Conservation (phyloP, 1,284 basidiomycete genomes). For the Sanghuangporus baumii region DNA sequence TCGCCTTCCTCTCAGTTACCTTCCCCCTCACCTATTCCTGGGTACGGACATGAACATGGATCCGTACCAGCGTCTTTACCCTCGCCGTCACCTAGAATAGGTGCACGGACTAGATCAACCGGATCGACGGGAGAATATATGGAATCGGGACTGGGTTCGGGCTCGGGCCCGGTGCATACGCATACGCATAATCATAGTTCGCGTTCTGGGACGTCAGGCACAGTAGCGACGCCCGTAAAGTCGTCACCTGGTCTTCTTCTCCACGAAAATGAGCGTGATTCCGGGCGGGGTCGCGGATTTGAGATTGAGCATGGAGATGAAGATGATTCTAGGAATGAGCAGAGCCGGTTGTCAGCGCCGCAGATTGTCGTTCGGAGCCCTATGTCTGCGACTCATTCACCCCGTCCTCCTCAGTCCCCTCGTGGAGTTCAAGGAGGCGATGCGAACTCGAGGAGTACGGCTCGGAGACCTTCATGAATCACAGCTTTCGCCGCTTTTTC, state of each 20-base stretch:
- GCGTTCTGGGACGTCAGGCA: background rate
- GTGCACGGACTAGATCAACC: background rate
- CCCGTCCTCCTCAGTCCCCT: too few species aligned
- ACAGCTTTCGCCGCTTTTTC: too few species aligned
- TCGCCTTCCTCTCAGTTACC: background rate
- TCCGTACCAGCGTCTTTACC: background rate
- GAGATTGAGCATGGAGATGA: background rate
- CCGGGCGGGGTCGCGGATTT: background rate
- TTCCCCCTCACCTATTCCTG: background rate
- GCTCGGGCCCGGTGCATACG: background rate
- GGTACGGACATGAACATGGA: background rate
- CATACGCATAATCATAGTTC: background rate
- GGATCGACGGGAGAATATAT: background rate
- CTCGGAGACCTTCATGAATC: background rate
- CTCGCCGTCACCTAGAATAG: background rate
- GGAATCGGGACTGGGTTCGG: background rate
- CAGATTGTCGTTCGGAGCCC: slow-evolving; percentile 9
- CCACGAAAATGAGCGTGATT: too few species aligned
- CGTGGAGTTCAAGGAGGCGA: too few species aligned
- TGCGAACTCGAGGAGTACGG: background rate
- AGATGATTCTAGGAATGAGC: background rate
- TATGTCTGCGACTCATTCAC: background rate
- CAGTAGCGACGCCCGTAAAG: background rate
- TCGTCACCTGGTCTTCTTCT: background rate
- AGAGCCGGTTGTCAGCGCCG: background rate